phyloP scores from a whole-genome alignment of 2,329 filamentous ascomycete genomes.

The Onygena corvina region DNA sequence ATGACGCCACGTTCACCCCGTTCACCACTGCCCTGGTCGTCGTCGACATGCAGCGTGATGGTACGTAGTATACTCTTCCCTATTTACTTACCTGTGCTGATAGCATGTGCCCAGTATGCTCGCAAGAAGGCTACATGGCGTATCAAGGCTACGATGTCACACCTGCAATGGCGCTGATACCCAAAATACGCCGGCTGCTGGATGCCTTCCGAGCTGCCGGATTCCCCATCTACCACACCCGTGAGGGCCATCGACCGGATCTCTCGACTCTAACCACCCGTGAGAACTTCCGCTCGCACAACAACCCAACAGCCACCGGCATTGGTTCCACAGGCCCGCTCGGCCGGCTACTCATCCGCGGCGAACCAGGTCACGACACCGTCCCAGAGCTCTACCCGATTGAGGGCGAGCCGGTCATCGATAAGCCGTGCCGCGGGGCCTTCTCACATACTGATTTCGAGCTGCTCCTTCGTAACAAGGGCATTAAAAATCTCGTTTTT shows the following conservation, averaged over 20 bases:
- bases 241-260: slow-evolving; percentile 41
- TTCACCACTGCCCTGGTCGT: slow-evolving; percentile 37
- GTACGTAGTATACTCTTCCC: slow-evolving; percentile 21
- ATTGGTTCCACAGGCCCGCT: slow-evolving; percentile 44
- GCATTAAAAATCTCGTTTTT: slow-evolving; percentile 42
- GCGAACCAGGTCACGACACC: slow-evolving; percentile 47
- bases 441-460: slow-evolving; percentile 46
- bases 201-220: slow-evolving; percentile 29
- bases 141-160: slow-evolving; percentile 36
- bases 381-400: slow-evolving; percentile 43
- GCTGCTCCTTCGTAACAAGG: slow-evolving; percentile 39
- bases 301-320: slow-evolving; percentile 40
- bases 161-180: slow-evolving; percentile 29
- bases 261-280: slow-evolving; percentile 45
- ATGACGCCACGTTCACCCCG: slow-evolving; percentile 34
- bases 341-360: slow-evolving; percentile 47
- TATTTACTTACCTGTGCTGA: neutral
- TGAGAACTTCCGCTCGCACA: slow-evolving; percentile 43
- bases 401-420: slow-evolving; percentile 40
- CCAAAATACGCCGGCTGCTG: slow-evolving; percentile 31
- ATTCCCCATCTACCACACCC: slow-evolving; percentile 36
- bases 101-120: slow-evolving; percentile 26
- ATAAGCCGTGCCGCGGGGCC: slow-evolving; percentile 44
- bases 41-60: slow-evolving; percentile 40
- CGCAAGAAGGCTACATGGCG: slow-evolving; percentile 35